Evolutionary conservation across 2,329 filamentous ascomycete species (phyloP), one percentile per base, ranked within the genome.

Genomic region (Fusarium humuli): DNA sequence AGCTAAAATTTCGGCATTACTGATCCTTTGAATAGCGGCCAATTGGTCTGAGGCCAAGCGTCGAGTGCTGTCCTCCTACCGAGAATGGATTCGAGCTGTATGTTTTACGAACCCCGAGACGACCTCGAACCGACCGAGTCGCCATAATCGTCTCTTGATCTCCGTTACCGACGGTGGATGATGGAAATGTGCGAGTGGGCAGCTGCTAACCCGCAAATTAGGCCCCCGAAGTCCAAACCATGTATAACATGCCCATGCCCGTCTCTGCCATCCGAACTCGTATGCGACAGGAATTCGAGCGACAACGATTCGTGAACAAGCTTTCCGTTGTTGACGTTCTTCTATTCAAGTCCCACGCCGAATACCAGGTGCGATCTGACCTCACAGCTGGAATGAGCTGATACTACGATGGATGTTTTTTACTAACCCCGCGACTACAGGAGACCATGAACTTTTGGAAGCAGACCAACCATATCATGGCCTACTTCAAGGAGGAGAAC

Each of bases 401-500:
- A 34, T 54, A 11, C 54, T 37, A 47, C 46, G 23, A 48, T 22
- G 29, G 52, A 40, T 13, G 49, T 52, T 52, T 30, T 41, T 52
- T 61, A 48, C 67, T 74, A 55, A 75, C 59, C 25, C 42, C 34
- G 48, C 40, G 59, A 63, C 48, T 52, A 57, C 75, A 98, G 94
- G 96, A 99, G 87, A 99, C 93, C 57, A 90, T 99, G 86, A 99
- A 99, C 85, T 99, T 92, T 87, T 99, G 96, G 96, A 97, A 98
- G 84, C 96, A 99, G 83, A 87, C 94, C 68, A 92, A 92, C 70
- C 96, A 99, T 81, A 88, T 99, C 75, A 94, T 99, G 88, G 94
- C 96, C 77, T 99, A 97, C 83, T 99, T 98, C 87, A 90, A 94
- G 79, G 87, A 90, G 76, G 94, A 98, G 81, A 88, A 87, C 81